Base-by-base conservation (phyloP, 192 early-diverging fungal genomes). In the Backusella circina region DNA sequence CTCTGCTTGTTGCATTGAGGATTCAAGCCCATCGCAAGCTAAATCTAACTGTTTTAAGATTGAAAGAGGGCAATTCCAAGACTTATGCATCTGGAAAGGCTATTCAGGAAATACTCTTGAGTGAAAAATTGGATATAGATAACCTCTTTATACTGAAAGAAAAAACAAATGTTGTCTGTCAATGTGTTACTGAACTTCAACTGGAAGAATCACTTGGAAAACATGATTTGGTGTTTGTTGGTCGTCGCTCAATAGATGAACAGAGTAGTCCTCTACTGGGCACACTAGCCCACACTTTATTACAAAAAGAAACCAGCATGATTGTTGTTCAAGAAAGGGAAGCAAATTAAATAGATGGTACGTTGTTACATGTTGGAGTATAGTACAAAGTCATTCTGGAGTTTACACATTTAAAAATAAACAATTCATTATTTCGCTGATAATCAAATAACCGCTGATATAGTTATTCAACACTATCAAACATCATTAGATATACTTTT, bases 31-130 rank as follows among this genome's bases (percentile, higher is more conserved):
- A 82, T 47, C 79, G 85, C 6, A 71, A 75, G 1, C 88, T 85
- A 10, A 82, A 82, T 65, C 85, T 92, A 1, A 79, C 86, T 0
- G 76, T 92, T 3, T 77, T 89, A 67, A 83, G 88, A 41, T 76
- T 86, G 8, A 57, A 57, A 18, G 54, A 23, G 9, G 10, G 54
- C 0, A 13, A 18, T 57, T 57, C 54, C 8, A 67, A 35, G 10
- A 36, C 35, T 5, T 67, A 67, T 36, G 66, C 66, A 36, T 67
- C 66, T 37, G 32, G 33, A 67, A 36, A 67, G 35, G 32, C 66
- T 21, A 36, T 67, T 37, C 33, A 21, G 21, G 35, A 67, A 38
- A n/a, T 16, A 1, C 3, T 67, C n/a, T 67, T 12, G 4, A 21
- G n/a, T 35, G 21, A 9, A 23, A 67, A 5, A 38, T 6, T 26